Percentiles rank a stretch among this genome's conserved stretches.
Conservation (phyloP, 768 basidiomycete genomes). For the Baorangia bicolor region DNA sequence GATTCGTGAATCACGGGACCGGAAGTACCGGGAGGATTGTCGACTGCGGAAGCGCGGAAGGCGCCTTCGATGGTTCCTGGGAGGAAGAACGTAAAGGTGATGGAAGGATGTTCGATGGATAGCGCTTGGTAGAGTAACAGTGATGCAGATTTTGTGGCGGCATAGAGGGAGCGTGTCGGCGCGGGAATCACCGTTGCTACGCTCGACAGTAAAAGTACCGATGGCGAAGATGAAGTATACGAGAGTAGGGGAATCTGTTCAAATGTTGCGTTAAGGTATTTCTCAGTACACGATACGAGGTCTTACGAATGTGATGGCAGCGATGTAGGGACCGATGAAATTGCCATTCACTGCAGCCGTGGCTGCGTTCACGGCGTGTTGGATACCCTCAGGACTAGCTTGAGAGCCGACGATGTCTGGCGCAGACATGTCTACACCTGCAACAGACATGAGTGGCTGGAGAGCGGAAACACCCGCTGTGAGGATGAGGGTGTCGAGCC, state of each 20-base stretch:
- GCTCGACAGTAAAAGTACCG: constrained; percentile 77
- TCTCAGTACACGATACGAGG: not conserved
- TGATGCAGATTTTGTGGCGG: constrained; percentile 78
- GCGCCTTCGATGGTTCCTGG: constrained; percentile 74
- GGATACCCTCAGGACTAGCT: constrained; percentile 54
- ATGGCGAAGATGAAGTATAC: constrained; percentile 60
- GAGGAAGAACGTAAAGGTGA: constrained; percentile 60
- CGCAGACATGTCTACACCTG: constrained; percentile 46
- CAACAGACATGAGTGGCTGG: constrained; percentile 69
- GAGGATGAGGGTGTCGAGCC: constrained; percentile 80
- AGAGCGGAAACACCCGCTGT: constrained; percentile 84
- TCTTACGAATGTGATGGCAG: constrained; percentile 71
- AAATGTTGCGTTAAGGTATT: not conserved
- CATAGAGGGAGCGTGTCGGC: constrained; percentile 83
- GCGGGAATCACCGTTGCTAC: constrained; percentile 79
- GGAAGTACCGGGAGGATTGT: constrained; percentile 38
- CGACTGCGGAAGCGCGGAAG: constrained; percentile 80
- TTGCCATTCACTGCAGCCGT: constrained; percentile 59
- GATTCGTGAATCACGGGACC: constrained; percentile 37
- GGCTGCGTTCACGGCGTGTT: constrained; percentile 56
- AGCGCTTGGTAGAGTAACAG: constrained; percentile 76
- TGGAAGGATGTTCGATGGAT: constrained; percentile 72
- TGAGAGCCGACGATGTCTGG: constrained; percentile 35
- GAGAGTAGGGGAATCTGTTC: constrained; percentile 74
- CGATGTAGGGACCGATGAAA: constrained; percentile 65